A percentile compares a stretch with the other conserved stretches of the same genome.
phyloP scores from a whole-genome alignment of 192 early-diverging fungal genomes.

The Coemansia furcata region DNA sequence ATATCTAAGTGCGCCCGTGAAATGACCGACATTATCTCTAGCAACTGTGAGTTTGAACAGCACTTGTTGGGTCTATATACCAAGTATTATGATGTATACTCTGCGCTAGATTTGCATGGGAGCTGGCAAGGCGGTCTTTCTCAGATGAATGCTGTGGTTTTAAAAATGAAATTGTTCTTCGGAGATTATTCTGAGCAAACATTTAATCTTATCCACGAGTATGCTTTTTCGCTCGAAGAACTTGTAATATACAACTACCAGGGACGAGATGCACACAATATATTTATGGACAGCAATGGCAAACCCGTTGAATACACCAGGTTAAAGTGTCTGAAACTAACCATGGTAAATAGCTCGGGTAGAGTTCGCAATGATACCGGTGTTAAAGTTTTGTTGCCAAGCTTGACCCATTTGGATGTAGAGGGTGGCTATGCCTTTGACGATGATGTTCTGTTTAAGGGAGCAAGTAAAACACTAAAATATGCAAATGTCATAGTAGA shows the following conservation, averaged over 20 bases:
- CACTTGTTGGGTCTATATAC: neutral
- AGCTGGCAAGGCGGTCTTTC: neutral
- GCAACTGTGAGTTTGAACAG: neutral
- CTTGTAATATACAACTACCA: neutral
- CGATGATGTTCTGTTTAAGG: neutral
- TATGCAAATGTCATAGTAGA: neutral
- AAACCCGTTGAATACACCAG: too few species aligned
- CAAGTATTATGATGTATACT: neutral
- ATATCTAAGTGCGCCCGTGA: neutral
- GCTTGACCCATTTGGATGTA: neutral
- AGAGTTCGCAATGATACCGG: too few species aligned
- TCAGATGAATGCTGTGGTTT: neutral
- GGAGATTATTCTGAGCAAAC: neutral
- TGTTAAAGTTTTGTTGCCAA: neutral
- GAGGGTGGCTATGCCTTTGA: neutral
- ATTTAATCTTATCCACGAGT: neutral
- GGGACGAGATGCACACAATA: neutral
- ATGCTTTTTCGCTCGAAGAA: neutral
- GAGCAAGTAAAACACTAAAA: neutral
- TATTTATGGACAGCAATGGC: neutral
- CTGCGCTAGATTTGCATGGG: neutral
- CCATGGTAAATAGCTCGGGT: too few species aligned
- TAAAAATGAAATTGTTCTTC: neutral
- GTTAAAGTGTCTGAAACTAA: too few species aligned
- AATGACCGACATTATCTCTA: neutral